Base-by-base conservation (phyloP, 805 yeast species). In the Candida silvicultrix region DNA sequence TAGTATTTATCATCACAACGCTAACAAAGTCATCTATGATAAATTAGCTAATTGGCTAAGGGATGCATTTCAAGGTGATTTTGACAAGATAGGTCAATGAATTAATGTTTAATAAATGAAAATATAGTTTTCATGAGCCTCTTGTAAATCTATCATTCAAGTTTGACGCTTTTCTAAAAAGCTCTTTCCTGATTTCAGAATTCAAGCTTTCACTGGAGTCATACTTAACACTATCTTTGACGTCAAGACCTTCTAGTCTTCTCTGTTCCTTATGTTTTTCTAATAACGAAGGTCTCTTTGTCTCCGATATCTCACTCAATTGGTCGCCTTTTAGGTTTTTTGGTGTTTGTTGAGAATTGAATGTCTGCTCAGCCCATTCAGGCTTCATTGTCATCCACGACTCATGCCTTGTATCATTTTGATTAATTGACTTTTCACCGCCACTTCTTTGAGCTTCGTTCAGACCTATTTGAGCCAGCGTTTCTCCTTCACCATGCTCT, bases 1-100 rank as follows among this genome's bases (percentile, higher is more conserved):
- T 59, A 70, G 80, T 44, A 85, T 86, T 45, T 65, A 74, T 41
- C 81, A 75, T 63, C 94, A 86, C 58, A 83, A 85, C 60, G 92
- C 88, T 2, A 77, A 80, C 54, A 68, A 64, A 10, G 75, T 86
- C 7, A 83, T 86, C 12, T 85, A 75, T 60, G 89, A 84, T 58
- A 80, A 81, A 63, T 65, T 86, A 38, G 60, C 81, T 35, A 64
- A 64, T 42, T 86, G 95, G 95, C 63, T 83, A 41, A 64, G 63
- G 43, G 72, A 74, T 49, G 90, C 90, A 1, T 85, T 80, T 54
- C 64, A 60, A 10, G 83, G 82, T 1, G 70, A 65, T 37, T 75
- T 69, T 52, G 70, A 60, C 20, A 43, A 37, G 8, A 18, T 57
- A 22, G 60, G 58, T 3, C 49, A 49, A 16, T 44, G 40, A 35